phyloP scores from a whole-genome alignment of 495 filamentous ascomycete species.

The Neurospora tetrasperma region DNA sequence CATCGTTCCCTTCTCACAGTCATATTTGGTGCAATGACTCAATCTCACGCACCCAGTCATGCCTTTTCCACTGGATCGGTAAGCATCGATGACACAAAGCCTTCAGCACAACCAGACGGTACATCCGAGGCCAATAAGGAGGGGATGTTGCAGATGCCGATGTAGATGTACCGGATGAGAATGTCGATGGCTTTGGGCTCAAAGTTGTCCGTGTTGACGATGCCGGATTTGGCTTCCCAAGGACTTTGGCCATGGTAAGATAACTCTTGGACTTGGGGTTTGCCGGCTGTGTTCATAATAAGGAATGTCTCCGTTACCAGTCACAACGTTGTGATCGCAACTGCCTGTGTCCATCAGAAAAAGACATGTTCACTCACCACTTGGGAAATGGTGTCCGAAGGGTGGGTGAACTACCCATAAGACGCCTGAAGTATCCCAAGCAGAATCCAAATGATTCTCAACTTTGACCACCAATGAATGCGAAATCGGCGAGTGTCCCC shows the following conservation, averaged over 20 bases:
- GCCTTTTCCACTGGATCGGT: not conserved
- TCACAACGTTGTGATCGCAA: too few relatives aligned
- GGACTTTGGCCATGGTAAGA: too few relatives aligned
- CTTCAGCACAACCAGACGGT: too few relatives aligned
- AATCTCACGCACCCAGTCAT: not conserved
- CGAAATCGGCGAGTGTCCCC: not conserved
- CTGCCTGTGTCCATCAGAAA: too few relatives aligned
- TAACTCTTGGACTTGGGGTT: too few relatives aligned
- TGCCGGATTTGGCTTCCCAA: conserved; percentile 11
- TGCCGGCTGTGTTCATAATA: too few relatives aligned
- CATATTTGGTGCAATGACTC: not conserved
- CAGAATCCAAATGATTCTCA: not conserved
- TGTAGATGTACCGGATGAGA: conserved; percentile 20
- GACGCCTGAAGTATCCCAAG: not conserved
- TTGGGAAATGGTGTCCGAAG: too few relatives aligned
- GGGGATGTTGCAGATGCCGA: conserved; percentile 16
- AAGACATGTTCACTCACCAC: too few relatives aligned
- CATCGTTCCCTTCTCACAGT: too few relatives aligned
- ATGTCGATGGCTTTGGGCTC: conserved; percentile 13
- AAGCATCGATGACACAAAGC: not conserved
- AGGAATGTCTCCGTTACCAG: too few relatives aligned
- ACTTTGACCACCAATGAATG: not conserved
- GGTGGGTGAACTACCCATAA: too few relatives aligned
- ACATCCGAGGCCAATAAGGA: not conserved
- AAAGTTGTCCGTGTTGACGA: conserved; percentile 13